Percentiles rank a stretch among this genome's conserved stretches.
Conservation (phyloP, 106 monocot species). For the Ottelia alismoides region DNA sequence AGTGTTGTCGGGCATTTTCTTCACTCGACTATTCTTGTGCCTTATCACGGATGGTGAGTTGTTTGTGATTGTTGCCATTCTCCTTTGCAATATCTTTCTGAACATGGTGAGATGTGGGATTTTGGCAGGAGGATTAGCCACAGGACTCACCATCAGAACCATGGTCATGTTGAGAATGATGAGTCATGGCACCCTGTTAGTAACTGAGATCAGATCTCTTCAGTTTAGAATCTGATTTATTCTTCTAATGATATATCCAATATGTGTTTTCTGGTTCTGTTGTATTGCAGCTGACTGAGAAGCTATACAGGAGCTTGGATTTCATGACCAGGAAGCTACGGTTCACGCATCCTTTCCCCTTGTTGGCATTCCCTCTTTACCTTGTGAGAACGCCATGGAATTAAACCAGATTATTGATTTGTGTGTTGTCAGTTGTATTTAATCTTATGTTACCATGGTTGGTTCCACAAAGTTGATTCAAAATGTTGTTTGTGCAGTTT, state of each 20-base stretch:
- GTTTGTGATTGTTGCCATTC: not conserved
- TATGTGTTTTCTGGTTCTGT: no score
- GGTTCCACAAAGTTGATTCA: not conserved
- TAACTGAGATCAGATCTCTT: not conserved
- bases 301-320: constrained; percentile 7
- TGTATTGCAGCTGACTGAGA: constrained; percentile 5
- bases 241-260: not conserved
- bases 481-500: constrained; percentile 19
- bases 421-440: not conserved
- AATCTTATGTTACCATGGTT: not conserved
- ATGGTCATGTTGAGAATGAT: constrained; percentile 10
- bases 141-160: constrained; percentile 12
- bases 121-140: constrained; percentile 12
- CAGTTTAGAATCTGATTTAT: not conserved
- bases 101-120: not conserved
- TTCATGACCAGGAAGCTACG: constrained; percentile 3
- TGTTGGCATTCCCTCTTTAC: constrained; percentile 15
- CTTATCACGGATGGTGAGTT: constrained; percentile 81
- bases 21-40: constrained; percentile 87
- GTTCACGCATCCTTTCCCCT: constrained; percentile 14
- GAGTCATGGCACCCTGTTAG: constrained; percentile 14
- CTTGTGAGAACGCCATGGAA: constrained; percentile 14
- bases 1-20: constrained; percentile 78
- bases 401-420: not conserved
- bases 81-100: not conserved